phyloP scores from a whole-genome alignment of 1,284 basidiomycete species.

The Rhodotorula sp. region DNA sequence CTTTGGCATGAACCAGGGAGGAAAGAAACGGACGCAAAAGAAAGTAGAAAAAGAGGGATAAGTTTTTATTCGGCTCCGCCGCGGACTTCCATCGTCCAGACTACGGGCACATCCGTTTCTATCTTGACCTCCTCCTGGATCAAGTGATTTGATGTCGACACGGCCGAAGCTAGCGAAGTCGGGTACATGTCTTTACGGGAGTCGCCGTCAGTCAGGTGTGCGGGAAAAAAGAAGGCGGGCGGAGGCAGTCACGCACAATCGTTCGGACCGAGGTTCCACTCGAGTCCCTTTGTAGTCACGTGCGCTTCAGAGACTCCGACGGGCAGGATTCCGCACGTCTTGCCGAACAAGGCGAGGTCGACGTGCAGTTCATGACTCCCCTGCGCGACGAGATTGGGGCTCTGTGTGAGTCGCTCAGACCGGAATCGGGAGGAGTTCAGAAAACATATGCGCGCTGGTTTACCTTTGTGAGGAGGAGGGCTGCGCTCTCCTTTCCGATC shows the following conservation, averaged over 20 bases:
- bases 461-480: constrained; percentile 81
- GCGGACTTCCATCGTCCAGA: constrained; percentile 75
- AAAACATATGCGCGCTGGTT: constrained; percentile 41
- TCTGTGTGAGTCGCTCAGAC: neutral
- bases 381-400: constrained; percentile 50
- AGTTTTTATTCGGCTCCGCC: constrained; percentile 16
- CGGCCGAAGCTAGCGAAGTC: constrained; percentile 74
- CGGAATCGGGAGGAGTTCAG: neutral
- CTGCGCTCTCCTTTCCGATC: constrained; percentile 80
- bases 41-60: too few relatives aligned
- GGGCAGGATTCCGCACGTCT: constrained; percentile 89
- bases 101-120: constrained; percentile 75
- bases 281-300: constrained; percentile 76
- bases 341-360: constrained; percentile 70
- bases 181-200: constrained; percentile 52
- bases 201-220: neutral
- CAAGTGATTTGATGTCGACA: constrained; percentile 92
- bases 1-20: too few relatives aligned
- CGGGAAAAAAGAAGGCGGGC: constrained; percentile 49
- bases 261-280: constrained; percentile 70
- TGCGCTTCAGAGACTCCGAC: constrained; percentile 69
- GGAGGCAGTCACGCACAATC: constrained; percentile 55
- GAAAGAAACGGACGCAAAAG: too few relatives aligned
- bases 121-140: constrained; percentile 68
- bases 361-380: constrained; percentile 76